Percentiles rank a stretch among this genome's conserved stretches.
These are phyloP conservation scores for Jackrogersella minutella DNA, from an alignment of 495 filamentous ascomycete genomes.

Conservation along the genomic window DNA sequence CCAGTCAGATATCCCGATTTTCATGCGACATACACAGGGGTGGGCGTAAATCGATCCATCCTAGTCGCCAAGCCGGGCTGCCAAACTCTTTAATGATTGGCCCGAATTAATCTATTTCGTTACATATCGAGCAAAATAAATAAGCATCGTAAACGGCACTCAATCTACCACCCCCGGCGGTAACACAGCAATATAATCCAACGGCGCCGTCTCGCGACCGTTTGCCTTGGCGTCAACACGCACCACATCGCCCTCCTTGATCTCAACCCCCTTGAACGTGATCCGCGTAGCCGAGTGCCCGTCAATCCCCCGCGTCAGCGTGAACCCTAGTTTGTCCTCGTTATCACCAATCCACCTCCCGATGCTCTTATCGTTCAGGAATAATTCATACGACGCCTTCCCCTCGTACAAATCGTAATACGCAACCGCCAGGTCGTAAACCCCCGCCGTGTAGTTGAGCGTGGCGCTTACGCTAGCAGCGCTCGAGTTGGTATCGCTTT, in stretches of 20 bases:
- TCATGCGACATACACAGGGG: background rate
- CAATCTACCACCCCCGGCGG: slow-evolving; percentile 68
- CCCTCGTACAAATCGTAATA: slow-evolving; percentile 71
- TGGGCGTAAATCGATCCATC: background rate
- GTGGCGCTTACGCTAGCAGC: slow-evolving; percentile 57
- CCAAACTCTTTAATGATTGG: background rate
- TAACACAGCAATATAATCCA: slow-evolving; percentile 73
- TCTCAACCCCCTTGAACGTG: slow-evolving; percentile 60
- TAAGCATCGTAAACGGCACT: background rate
- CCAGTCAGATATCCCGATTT: background rate
- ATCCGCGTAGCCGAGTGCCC: slow-evolving; percentile 70
- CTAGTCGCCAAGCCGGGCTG: background rate
- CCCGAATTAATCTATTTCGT: background rate
- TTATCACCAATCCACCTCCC: slow-evolving; percentile 66
- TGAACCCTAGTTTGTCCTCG: slow-evolving; percentile 65
- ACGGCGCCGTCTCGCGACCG: slow-evolving; percentile 66
- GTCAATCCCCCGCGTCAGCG: slow-evolving; percentile 64
- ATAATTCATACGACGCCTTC: slow-evolving; percentile 60
- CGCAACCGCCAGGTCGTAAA: slow-evolving; percentile 69
- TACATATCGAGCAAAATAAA: no score
- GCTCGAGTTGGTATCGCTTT: slow-evolving; percentile 52
- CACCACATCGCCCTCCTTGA: slow-evolving; percentile 63
- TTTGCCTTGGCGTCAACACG: slow-evolving; percentile 67
- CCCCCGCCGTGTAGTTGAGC: slow-evolving; percentile 58
- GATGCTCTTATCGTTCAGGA: slow-evolving; percentile 59